phyloP scores from a whole-genome alignment of 2,329 filamentous ascomycete species.

The Ustulina deusta region DNA sequence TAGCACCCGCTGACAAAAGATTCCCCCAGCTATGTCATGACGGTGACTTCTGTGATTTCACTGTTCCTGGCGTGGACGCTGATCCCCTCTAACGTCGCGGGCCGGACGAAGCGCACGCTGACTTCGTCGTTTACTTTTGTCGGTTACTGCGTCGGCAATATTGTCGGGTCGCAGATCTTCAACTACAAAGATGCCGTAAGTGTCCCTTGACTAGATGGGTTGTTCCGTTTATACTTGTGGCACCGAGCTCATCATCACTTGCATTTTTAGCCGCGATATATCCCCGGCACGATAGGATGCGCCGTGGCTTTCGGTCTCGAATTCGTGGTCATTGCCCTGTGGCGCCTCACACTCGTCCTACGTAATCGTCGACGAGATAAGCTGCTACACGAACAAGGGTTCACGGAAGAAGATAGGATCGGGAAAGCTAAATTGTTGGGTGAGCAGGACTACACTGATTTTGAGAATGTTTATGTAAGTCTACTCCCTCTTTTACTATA shows the following conservation, averaged over 20 bases:
- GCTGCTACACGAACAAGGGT: conserved; percentile 46
- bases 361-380: conserved; percentile 55
- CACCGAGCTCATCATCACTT: conserved; percentile 9
- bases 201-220: not conserved
- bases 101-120: conserved; percentile 60
- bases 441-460: conserved; percentile 54
- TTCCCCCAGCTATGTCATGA: conserved; percentile 50
- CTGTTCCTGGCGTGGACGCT: conserved; percentile 53
- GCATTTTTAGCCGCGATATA: conserved; percentile 55
- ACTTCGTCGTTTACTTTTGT: conserved; percentile 60
- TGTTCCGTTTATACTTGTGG: not conserved
- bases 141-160: conserved; percentile 62
- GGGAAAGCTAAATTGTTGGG: conserved; percentile 51
- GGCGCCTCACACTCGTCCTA: conserved; percentile 56
- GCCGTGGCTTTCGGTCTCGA: conserved; percentile 55
- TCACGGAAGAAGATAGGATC: conserved; percentile 53
- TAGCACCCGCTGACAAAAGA: not conserved
- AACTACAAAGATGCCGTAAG: conserved; percentile 55
- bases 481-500: not conserved
- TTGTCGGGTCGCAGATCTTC: conserved; percentile 61
- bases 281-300: conserved; percentile 57
- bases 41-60: conserved; percentile 51
- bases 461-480: conserved; percentile 55
- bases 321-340: conserved; percentile 54
- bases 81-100: conserved; percentile 60